Evolutionary conservation across 441 rosid species (phyloP).

Genomic region (Breynia disticha): DNA sequence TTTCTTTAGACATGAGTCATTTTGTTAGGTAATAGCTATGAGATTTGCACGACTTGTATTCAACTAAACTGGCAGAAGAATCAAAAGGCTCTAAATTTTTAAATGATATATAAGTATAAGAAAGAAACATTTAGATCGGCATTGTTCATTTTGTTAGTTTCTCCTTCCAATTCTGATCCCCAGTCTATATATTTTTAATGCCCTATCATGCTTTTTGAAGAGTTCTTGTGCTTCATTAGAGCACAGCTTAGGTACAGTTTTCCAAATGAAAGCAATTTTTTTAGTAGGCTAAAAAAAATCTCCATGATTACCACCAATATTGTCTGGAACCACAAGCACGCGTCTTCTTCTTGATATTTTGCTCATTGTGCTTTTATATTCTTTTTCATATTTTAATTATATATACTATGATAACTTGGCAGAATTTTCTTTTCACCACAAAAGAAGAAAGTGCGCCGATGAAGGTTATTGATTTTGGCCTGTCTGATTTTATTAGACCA

Average conservation of each 20-base stretch:
- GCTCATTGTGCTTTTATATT: not conserved
- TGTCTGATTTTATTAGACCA: slow-evolving; percentile 83
- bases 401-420: slow-evolving; percentile 16
- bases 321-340: too few relatives aligned
- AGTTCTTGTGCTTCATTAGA: not conserved
- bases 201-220: not conserved
- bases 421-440: slow-evolving; percentile 86
- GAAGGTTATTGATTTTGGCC: slow-evolving; percentile 92
- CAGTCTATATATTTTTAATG: not conserved
- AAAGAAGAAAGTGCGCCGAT: slow-evolving; percentile 65
- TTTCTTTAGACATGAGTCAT: too few relatives aligned
- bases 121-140: too few relatives aligned
- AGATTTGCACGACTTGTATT: not conserved
- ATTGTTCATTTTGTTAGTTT: too few relatives aligned
- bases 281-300: too few relatives aligned
- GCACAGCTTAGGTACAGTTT: not conserved
- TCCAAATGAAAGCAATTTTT: not conserved
- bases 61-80: too few relatives aligned
- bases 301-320: too few relatives aligned
- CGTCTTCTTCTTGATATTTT: too few relatives aligned
- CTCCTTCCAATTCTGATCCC: too few relatives aligned
- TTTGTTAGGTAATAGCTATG: not conserved
- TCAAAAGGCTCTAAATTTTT: too few relatives aligned
- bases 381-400: not conserved
- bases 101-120: too few relatives aligned